These are phyloP conservation scores for Auricularia cornea DNA, from an alignment of 768 basidiomycete species.

Conservation along the genomic window DNA sequence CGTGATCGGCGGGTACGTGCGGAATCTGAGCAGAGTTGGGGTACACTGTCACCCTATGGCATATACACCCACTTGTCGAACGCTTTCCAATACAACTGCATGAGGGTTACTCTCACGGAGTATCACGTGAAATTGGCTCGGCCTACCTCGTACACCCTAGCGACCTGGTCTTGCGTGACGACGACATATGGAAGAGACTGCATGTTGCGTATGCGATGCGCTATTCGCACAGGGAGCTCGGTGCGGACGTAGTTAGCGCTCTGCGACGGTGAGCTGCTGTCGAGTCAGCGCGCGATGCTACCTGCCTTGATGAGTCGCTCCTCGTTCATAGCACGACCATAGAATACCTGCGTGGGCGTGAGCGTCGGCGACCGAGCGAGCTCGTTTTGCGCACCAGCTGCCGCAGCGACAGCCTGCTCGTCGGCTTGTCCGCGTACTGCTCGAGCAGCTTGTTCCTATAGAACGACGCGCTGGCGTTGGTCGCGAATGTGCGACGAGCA, in stretches of 20 bases:
- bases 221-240: constrained; percentile 80
- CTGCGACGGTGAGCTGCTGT: constrained; percentile 29
- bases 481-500: background rate
- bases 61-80: constrained; percentile 59
- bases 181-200: constrained; percentile 81
- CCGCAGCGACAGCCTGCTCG: constrained; percentile 63
- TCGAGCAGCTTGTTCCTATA: constrained; percentile 81
- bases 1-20: constrained; percentile 64
- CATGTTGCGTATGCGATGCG: constrained; percentile 79
- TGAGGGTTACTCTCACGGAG: background rate
- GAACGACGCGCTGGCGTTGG: constrained; percentile 29
- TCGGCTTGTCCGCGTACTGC: constrained; percentile 65
- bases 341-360: constrained; percentile 55
- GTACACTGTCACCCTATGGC: background rate
- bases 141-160: constrained; percentile 74
- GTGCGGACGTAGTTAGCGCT: constrained; percentile 88
- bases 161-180: constrained; percentile 76
- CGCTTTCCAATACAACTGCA: constrained; percentile 78
- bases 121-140: background rate
- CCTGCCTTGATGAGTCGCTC: constrained; percentile 68
- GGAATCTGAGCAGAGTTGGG: constrained; percentile 40
- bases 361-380: background rate
- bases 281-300: background rate
- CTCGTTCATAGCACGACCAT: constrained; percentile 73
- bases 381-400: constrained; percentile 50